Conservation (phyloP, 176 grass and related monocot genomes). For the Canna indica region DNA sequence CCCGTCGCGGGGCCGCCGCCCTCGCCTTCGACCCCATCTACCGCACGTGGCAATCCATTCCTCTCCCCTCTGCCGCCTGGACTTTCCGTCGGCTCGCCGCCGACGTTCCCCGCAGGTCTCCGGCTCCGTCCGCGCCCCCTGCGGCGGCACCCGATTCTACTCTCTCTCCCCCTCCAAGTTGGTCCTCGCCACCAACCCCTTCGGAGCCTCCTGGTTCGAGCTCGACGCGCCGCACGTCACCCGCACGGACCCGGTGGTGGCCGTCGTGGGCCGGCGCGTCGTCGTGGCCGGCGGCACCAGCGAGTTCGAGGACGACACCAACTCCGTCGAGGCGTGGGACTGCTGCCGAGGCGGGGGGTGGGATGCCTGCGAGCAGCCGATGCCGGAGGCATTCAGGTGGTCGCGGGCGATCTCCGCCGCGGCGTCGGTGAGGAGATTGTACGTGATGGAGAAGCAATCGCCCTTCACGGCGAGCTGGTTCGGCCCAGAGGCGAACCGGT, state of each 20-base stretch:
- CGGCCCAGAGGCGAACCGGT: constrained; percentile 19
- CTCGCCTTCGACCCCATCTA: constrained; percentile 32
- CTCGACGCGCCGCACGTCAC: constrained; percentile 37
- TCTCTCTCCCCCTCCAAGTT: not conserved
- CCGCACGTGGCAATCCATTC: constrained; percentile 19
- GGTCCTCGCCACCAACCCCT: constrained; percentile 28
- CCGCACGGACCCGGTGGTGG: constrained; percentile 63
- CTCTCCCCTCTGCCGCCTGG: not conserved
- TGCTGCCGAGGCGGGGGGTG: too few species aligned
- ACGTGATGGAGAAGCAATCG: constrained; percentile 26
- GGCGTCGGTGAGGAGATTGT: constrained; percentile 9
- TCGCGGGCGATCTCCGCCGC: constrained; percentile 11
- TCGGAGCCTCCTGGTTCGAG: constrained; percentile 27
- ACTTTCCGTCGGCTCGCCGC: constrained; percentile 24
- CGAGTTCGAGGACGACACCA: constrained; percentile 37
- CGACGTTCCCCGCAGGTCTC: constrained; percentile 37
- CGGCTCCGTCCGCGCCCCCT: constrained; percentile 28
- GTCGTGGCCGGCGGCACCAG: constrained; percentile 65
- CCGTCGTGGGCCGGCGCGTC: constrained; percentile 45
- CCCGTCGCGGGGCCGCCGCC: constrained; percentile 26
- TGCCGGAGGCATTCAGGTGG: constrained; percentile 25
- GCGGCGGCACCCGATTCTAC: constrained; percentile 2
- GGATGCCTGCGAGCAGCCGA: constrained; percentile 15
- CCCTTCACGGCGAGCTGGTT: constrained; percentile 25
- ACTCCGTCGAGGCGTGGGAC: constrained; percentile 56